Base-by-base conservation (phyloP, 2,329 filamentous ascomycete species). In the Botryosphaeria dothidea region DNA sequence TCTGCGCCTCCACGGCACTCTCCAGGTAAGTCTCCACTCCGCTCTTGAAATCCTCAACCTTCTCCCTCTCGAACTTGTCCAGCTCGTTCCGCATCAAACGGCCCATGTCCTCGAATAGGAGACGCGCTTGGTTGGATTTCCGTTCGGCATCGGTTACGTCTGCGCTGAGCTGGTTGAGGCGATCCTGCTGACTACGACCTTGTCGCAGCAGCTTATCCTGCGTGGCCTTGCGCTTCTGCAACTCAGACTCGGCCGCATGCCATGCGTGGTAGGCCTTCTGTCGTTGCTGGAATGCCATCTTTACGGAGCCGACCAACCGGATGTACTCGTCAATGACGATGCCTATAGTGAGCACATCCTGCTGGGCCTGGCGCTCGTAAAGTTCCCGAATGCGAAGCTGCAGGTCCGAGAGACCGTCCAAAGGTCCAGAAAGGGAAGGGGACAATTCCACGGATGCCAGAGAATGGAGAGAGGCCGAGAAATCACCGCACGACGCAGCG, bases 241-340 rank as follows among this genome's bases (percentile, higher is more conserved):
- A 81, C 74, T 98, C 94, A 3, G 90, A 90, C 75, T 99, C 95
- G 7, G 95, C 93, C 3, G 87, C 81, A 75, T 97, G 93, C 94
- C 95, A 99, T 48, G 91, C 89, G 76, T 98, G 92, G 75, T 95
- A 99, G 1, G 93, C 92, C 78, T 97, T 97, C 77, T 99, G 95
- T 65, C 95, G 89, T 78, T 97, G 93, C 38, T 85, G 81, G 74
- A 99, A 99, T 0, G 95, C 92, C 67, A 90, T 92, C 83, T 99
- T 99, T 67, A 98, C 92, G 64, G 92, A 96, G 34, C 93, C 92
- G 71, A 99, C 98, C 48, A 99, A 81, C 4, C 95, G 92, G 71
- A 99, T 96, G 79, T 99, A 99, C 79, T 99, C 95, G 69, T 99
- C 95, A 68, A 99, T 93, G 48, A 96, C 96, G 73, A 98, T 98